A percentile compares a stretch with the other conserved stretches of the same genome.
phyloP scores from a whole-genome alignment of 2,329 filamentous ascomycete species.

The Arachnomyces sp. region DNA sequence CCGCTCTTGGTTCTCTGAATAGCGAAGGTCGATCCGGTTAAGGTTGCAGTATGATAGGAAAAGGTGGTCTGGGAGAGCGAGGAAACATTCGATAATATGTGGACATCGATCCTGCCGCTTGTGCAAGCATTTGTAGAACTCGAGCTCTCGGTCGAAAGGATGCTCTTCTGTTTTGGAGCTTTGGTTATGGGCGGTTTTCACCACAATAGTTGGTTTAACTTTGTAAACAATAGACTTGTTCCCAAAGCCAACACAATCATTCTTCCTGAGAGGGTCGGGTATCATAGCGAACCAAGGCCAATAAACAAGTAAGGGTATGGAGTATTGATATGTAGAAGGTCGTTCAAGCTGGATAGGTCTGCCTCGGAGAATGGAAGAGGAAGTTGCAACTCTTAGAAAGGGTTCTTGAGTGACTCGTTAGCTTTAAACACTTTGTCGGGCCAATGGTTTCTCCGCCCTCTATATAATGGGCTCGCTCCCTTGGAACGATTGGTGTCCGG shows the following conservation, averaged over 20 bases:
- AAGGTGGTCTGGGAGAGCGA: conserved; percentile 11
- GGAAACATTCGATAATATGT: conserved; percentile 13
- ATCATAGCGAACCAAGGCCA: too few species aligned
- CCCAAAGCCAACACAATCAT: conserved; percentile 9
- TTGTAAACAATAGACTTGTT: conserved; percentile 8
- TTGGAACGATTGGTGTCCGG: too few species aligned
- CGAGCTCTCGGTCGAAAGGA: conserved; percentile 8
- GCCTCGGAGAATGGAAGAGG: too few species aligned
- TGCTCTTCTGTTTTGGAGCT: conserved; percentile 4
- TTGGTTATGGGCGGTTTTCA: conserved; percentile 11
- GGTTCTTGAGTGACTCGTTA: too few species aligned
- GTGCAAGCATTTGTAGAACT: conserved; percentile 11
- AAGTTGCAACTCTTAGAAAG: too few species aligned
- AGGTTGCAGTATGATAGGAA: conserved; percentile 12
- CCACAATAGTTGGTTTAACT: conserved; percentile 13
- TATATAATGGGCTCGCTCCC: too few species aligned
- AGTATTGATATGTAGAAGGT: too few species aligned
- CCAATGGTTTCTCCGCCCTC: too few species aligned
- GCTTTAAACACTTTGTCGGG: too few species aligned
- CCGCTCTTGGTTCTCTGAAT: conserved; percentile 8
- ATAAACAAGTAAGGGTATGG: too few species aligned
- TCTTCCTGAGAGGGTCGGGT: conserved; percentile 1
- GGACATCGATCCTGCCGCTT: conserved; percentile 9
- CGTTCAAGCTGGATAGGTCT: too few species aligned
- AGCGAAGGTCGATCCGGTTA: conserved; percentile 3